Conservation (phyloP, 257 asterid species). For the Paulownia fortunei region DNA sequence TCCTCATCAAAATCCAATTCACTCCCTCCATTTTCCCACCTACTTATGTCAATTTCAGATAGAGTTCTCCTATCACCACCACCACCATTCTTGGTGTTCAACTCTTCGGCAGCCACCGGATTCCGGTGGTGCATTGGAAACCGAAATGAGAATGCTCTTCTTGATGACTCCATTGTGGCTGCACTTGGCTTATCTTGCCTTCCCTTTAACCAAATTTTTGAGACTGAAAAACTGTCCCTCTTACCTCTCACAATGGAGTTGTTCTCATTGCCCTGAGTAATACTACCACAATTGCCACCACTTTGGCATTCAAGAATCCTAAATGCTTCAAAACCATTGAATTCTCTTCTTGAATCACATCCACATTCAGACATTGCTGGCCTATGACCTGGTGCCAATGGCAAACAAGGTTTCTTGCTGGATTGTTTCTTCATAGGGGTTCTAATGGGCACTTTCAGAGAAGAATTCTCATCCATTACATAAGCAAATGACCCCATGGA, state of each 20-base stretch:
- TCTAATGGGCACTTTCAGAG: conserved; percentile 70
- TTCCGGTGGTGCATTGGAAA: conserved; percentile 38
- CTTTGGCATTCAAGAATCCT: conserved; percentile 18
- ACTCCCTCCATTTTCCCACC: conserved; percentile 50
- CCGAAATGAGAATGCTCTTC: conserved; percentile 72
- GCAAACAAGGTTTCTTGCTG: conserved; percentile 50
- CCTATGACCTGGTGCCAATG: conserved; percentile 62
- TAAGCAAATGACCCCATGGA: conserved; percentile 96
- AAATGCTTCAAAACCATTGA: conserved; percentile 60
- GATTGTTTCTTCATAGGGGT: conserved; percentile 54
- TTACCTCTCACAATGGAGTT: conserved; percentile 39
- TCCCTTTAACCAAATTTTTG: conserved; percentile 72
- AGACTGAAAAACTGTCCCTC: conserved; percentile 72
- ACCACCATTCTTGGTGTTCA: conserved; percentile 33
- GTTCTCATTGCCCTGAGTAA: not conserved
- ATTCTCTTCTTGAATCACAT: conserved; percentile 67
- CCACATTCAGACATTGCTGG: conserved; percentile 81
- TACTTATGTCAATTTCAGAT: conserved; percentile 49
- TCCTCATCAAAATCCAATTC: conserved; percentile 47
- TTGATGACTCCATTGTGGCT: conserved; percentile 36
- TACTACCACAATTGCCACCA: not conserved
- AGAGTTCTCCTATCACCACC: conserved; percentile 39
- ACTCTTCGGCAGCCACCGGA: conserved; percentile 32
- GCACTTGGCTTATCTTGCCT: conserved; percentile 43
- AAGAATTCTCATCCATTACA: conserved; percentile 65